Evolutionary conservation across 306 rosid genomes (phyloP), one percentile per base, ranked within the genome.

Genomic region (Pachyrhizus erosus): DNA sequence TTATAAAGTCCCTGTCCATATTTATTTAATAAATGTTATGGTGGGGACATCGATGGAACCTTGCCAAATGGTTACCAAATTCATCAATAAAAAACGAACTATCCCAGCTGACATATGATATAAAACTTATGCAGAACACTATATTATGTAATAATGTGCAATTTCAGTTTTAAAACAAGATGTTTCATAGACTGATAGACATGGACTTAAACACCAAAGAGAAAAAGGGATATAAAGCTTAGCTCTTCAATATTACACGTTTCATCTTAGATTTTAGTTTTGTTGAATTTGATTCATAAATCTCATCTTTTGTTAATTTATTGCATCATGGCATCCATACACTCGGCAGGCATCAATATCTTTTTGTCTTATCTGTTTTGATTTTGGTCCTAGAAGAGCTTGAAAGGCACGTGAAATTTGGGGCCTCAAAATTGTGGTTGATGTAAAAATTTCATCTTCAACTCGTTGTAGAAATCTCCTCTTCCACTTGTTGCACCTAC

Each of bases 351-450:
- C 10, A 51, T 75, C 23, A 20, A 14, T 43, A 45, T 62, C 73
- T 67, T 62, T 62, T n/a, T n/a, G 65, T 14, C n/a, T 43, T 58
- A 57, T 42, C 39, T 40, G 9, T 40, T 15, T 61, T 48, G 3
- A 57, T 71, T 58, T 43, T 58, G 33, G 34, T 62, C 42, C 34
- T 26, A 55, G 18, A 48, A 55, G 48, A 76, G 74, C 66, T 48
- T 68, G 54, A 67, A 76, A 76, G 67, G 33, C 31, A 29, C 27
- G 29, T 18, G 39, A 27, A 5, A 71, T 49, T 12, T 18, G 42
- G 31, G 57, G 17, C 31, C 40, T 49, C 62, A 14, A 18, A 64
- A 15, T 17, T 29, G 72, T 12, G 21, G 55, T 33, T 5, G 42
- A 37, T 37, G 10, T 37, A 37, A 10, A 37, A 37, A 37, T 37